phyloP scores from a whole-genome alignment of 352 stramenopile species.

The Blastocystis sp. region DNA sequence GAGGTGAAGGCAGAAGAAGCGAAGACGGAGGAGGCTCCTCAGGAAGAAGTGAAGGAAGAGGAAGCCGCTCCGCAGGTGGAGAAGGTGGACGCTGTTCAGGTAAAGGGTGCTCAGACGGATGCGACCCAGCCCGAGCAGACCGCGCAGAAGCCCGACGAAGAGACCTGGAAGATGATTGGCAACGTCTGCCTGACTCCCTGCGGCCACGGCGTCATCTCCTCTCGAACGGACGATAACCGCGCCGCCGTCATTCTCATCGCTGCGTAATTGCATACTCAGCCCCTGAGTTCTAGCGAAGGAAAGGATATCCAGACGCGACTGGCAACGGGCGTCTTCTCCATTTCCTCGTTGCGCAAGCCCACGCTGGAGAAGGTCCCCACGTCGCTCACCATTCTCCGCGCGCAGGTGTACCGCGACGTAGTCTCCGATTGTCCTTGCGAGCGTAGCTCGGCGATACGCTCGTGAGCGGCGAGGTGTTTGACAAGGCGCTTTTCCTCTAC shows the following conservation, averaged over 20 bases:
- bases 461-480: not conserved
- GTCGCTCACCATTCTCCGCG: not conserved
- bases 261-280: not conserved
- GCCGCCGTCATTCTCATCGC: not conserved
- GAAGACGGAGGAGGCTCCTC: not conserved
- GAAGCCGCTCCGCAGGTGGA: no score
- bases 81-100: no score
- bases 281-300: not conserved
- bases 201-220: not conserved
- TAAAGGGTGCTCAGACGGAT: not conserved
- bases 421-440: not conserved
- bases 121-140: no score
- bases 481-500: not conserved
- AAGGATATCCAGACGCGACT: not conserved
- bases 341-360: not conserved
- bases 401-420: slow-evolving; percentile 22
- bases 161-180: not conserved
- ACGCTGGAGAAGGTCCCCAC: not conserved
- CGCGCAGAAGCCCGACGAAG: not conserved
- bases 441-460: not conserved
- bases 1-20: not conserved
- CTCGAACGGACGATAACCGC: not conserved
- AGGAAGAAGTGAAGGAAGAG: not conserved
- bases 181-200: slow-evolving; percentile 9
- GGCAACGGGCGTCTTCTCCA: not conserved